Evolutionary conservation across 1,139 yeast genomes (phyloP).

Genomic region (Yamadazyma atmosphaerica): DNA sequence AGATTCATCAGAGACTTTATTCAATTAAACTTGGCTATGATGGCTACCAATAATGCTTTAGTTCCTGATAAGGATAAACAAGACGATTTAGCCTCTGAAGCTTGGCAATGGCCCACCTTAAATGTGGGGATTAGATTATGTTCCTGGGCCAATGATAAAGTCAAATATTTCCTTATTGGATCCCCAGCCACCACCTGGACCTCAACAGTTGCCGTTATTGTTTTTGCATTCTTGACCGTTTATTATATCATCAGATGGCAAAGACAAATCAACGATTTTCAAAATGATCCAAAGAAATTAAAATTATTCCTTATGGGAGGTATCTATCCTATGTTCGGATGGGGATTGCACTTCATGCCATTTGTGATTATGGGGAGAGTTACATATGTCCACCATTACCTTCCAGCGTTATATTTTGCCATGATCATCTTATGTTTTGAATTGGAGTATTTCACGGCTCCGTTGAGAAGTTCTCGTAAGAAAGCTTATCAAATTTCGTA

Average conservation of each 20-base stretch:
- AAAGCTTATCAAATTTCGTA: slow-evolving; percentile 25
- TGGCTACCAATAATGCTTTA: slow-evolving; percentile 87
- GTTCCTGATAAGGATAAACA: slow-evolving; percentile 90
- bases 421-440: slow-evolving; percentile 78
- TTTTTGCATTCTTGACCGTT: slow-evolving; percentile 57
- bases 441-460: slow-evolving; percentile 60
- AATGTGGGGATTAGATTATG: slow-evolving; percentile 93
- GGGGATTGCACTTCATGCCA: slow-evolving; percentile 93
- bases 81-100: slow-evolving; percentile 86
- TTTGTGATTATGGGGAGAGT: slow-evolving; percentile 96
- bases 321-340: slow-evolving; percentile 87
- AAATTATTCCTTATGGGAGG: slow-evolving; percentile 69
- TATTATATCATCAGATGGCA: slow-evolving; percentile 84
- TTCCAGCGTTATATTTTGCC: slow-evolving; percentile 96
- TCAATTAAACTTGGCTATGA: slow-evolving; percentile 94
- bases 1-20: slow-evolving; percentile 85
- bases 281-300: slow-evolving; percentile 30
- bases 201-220: slow-evolving; percentile 68
- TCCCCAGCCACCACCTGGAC: slow-evolving; percentile 95
- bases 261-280: slow-evolving; percentile 80
- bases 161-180: slow-evolving; percentile 87
- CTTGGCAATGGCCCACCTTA: slow-evolving; percentile 99
- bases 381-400: slow-evolving; percentile 94
- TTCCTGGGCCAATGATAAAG: slow-evolving; percentile 83
- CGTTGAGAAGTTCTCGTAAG: slow-evolving; percentile 34